Evolutionary conservation across 2,329 filamentous ascomycete genomes (phyloP).

Genomic region (Scleromitrula shiraiana): DNA sequence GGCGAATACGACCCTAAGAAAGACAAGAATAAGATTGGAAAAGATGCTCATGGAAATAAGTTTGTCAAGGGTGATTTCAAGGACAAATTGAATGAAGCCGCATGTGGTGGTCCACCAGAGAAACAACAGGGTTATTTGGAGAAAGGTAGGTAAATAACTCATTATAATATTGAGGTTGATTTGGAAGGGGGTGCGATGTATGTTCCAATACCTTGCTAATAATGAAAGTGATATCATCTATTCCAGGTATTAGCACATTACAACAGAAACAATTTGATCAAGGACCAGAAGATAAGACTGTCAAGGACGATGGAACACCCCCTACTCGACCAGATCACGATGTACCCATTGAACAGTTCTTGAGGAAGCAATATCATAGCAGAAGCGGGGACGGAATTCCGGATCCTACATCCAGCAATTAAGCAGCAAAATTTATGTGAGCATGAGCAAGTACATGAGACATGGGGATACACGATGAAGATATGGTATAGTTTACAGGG

Average conservation of each 20-base stretch:
- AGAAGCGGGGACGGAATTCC: slow-evolving; percentile 19
- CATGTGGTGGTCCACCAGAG: slow-evolving; percentile 5
- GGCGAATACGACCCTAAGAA: slow-evolving; percentile 12
- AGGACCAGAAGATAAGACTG: slow-evolving; percentile 6
- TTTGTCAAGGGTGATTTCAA: slow-evolving; percentile 21
- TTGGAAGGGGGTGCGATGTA: too few relatives aligned
- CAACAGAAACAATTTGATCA: slow-evolving; percentile 12
- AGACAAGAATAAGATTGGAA: slow-evolving; percentile 14
- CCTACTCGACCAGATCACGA: slow-evolving; percentile 24
- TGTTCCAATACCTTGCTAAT: slow-evolving; percentile 12
- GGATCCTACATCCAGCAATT: slow-evolving; percentile 1
- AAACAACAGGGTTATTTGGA: slow-evolving; percentile 15
- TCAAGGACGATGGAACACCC: slow-evolving; percentile 9
- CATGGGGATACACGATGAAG: too few relatives aligned
- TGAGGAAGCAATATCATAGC: slow-evolving; percentile 25
- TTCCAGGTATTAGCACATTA: slow-evolving; percentile 16
- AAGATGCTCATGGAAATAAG: slow-evolving; percentile 17
- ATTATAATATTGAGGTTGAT: neutral
- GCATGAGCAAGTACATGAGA: too few relatives aligned
- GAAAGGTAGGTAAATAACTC: slow-evolving; percentile 16
- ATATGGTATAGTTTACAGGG: too few relatives aligned
- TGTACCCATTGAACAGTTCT: slow-evolving; percentile 27
- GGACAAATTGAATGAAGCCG: slow-evolving; percentile 23
- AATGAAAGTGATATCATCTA: slow-evolving; percentile 17
- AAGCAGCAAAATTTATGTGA: neutral